These are phyloP conservation scores for Thyridium curvatum DNA, from an alignment of 2,329 filamentous ascomycete species.

Conservation along the genomic window DNA sequence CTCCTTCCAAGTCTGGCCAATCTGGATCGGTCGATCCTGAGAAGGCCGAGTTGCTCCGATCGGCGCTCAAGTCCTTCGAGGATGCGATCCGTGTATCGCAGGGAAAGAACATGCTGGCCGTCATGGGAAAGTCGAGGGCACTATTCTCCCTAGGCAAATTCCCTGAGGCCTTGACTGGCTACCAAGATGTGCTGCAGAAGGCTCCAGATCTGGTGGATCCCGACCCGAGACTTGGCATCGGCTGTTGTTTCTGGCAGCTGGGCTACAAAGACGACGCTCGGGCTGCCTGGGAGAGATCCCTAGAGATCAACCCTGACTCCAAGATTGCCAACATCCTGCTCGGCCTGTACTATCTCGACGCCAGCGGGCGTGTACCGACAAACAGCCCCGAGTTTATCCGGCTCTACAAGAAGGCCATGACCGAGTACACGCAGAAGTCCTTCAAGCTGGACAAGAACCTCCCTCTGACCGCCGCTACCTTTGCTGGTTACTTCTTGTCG, in stretches of 20 bases:
- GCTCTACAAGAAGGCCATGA: conserved; percentile 91
- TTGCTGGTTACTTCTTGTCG: conserved; percentile 84
- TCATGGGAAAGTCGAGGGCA: conserved; percentile 83
- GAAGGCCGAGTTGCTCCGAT: conserved; percentile 70
- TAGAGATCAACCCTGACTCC: conserved; percentile 76
- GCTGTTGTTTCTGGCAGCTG: conserved; percentile 94
- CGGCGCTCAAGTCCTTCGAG: conserved; percentile 89
- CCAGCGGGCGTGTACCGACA: conserved; percentile 74
- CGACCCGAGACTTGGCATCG: conserved; percentile 92
- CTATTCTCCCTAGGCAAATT: conserved; percentile 84
- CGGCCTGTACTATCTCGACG: conserved; percentile 82
- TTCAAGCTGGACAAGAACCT: conserved; percentile 91
- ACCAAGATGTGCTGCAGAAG: conserved; percentile 80
- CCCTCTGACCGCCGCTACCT: conserved; percentile 83
- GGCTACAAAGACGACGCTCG: conserved; percentile 92
- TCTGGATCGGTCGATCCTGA: conserved; percentile 64
- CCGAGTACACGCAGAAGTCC: conserved; percentile 85
- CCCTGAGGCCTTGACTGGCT: conserved; percentile 72
- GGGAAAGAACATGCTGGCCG: conserved; percentile 84
- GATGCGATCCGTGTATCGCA: conserved; percentile 82
- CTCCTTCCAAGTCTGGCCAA: conserved; percentile 61
- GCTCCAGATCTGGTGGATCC: conserved; percentile 87
- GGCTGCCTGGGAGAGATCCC: conserved; percentile 78
- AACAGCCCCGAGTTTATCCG: conserved; percentile 79
- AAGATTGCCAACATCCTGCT: conserved; percentile 88